Base-by-base conservation (phyloP, 176 grass and related monocot genomes). In the Phragmites australis region DNA sequence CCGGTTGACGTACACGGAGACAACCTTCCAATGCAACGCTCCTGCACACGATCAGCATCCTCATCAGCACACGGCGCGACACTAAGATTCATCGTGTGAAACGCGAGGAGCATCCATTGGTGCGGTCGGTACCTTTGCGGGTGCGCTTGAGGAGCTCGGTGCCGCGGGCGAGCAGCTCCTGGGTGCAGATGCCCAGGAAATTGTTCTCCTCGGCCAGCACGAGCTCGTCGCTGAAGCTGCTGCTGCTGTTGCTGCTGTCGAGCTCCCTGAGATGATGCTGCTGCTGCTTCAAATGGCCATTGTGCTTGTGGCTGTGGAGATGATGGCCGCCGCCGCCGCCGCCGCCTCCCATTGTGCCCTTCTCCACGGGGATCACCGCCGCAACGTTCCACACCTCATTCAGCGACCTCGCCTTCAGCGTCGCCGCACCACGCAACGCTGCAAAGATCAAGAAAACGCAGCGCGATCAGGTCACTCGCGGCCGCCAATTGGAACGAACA, bases 91-190 rank as follows among this genome's bases (percentile, higher is more conserved):
- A 18, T 12, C 3, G 1, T 39, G 65, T 23, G 55, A 4, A 13
- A 2, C 4, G 9, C 11, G 50, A 56, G 9, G 58, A 47, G 56
- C 62, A 48, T 19, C 3, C 9, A 18, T 13, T 4, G 6, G 50
- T 6, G 9, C 15, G 65, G 19, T 46, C 2, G 7, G 27, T 66
- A 94, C 94, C 96, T 74, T 99, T 99, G 77, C 96, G 90, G 6
- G 96, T 99, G 57, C 96, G 92, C 72, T 99, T 99, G 78, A 99
- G 96, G 54, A 99, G 92, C 77, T 99, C 90, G 14, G 90, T 88
- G 77, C 96, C 96, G 18, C 90, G 88, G 19, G 96, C 92, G 13
- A 99, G 90, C 34, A 99, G 82, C n/a, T 99, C 96, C 47, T 95
- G 92, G 56, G 81, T 89, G 69, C 92, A 99, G 65, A 86, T 87